These are phyloP conservation scores for Trichoderma sp. DNA, from an alignment of 2,329 filamentous ascomycete genomes.

Conservation along the genomic window DNA sequence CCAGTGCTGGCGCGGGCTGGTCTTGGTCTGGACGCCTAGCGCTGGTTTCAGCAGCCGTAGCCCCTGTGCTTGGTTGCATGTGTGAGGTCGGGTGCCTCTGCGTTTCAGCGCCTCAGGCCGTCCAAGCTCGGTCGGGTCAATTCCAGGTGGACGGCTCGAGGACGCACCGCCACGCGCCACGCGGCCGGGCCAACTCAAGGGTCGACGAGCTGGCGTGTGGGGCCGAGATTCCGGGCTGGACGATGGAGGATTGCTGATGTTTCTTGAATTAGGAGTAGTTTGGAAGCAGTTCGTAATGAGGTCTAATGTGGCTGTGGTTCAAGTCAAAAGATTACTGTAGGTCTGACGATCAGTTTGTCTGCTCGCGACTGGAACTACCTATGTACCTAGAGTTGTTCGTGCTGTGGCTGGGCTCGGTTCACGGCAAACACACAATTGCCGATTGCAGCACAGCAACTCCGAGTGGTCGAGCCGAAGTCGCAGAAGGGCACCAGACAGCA, in stretches of 20 bases:
- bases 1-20: too few species aligned
- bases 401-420: too few species aligned
- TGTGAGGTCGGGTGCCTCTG: background rate
- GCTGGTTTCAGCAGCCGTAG: conserved; percentile 4
- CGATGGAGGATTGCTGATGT: background rate
- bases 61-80: background rate
- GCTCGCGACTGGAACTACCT: too few species aligned
- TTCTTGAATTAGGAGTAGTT: background rate
- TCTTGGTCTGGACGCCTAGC: background rate
- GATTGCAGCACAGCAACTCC: too few species aligned
- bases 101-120: conserved; percentile 13
- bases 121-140: background rate
- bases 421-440: too few species aligned
- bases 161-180: conserved; percentile 34
- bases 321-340: too few species aligned
- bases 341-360: too few species aligned
- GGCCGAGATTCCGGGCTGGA: conserved; percentile 27
- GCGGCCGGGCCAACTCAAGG: conserved; percentile 28
- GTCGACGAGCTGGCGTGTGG: conserved; percentile 2
- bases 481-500: too few species aligned
- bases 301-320: too few species aligned
- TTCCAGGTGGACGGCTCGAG: background rate
- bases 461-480: too few species aligned
- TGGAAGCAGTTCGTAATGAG: background rate
- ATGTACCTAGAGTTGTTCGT: too few species aligned